Evolutionary conservation across 805 yeast genomes (phyloP), one percentile per base, ranked within the genome.

Genomic region (Metschnikowia lunata): DNA sequence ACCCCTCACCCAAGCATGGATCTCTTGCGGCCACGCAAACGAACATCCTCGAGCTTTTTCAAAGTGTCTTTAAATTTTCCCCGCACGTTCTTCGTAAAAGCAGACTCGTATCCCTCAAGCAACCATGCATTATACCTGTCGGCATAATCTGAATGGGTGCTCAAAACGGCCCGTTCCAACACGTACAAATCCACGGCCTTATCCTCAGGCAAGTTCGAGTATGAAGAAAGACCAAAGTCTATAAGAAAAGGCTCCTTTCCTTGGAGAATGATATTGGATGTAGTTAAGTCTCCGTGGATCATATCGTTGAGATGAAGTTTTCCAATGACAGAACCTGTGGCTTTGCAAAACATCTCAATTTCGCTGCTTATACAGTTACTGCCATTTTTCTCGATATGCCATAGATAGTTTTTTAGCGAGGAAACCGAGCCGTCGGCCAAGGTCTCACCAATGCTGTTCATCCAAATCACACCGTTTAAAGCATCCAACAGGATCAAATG

Each of bases 131-230:
- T 82, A 60, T 89, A 89, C 35, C 61, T 56, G 1, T 72, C 75
- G 1, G 96, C 74, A 56, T 76, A 78, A 6, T 74, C 72, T 0
- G 98, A 91, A 63, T 93, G 99, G 1, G 99, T 93, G 52, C 96
- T 87, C 28, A 80, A 67, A 14, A 93, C 76, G 0, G 99, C 98
- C 56, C 98, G 72, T 63, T 93, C 99, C 48, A 93, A 66, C 9
- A 93, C 98, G 56, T 93, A 93, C 47, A 93, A 63, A 62, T 93
- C 99, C n/a, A 93, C 99, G 3, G 98, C 98, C 63, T 88, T 89
- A 58, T 91, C 98, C 56, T 93, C 99, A 0, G 85, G 76, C 49
- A 88, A 61, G 1, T 75, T 74, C 0, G 95, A 80, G 45, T 81
- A 81, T 10, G 89, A 80, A 2, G 95, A 85, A 14, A 93, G 71